Conservation (phyloP, 345 rosid genomes). For the Chamaenerion angustifolium region DNA sequence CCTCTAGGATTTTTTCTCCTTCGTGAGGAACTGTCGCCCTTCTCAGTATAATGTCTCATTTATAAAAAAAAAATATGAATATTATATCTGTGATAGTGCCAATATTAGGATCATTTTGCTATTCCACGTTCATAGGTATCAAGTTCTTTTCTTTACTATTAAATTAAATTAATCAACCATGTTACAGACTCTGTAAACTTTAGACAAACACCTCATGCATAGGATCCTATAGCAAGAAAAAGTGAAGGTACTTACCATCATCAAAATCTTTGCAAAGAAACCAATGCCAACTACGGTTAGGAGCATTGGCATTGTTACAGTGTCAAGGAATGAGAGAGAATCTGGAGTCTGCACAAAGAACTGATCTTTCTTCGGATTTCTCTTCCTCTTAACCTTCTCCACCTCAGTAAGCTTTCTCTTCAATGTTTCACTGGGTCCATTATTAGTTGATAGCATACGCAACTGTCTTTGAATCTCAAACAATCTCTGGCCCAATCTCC, state of each 20-base stretch:
- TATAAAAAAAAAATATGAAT: too few relatives aligned
- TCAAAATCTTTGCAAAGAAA: constrained; percentile 60
- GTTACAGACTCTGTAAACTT: too few relatives aligned
- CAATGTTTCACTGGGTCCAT: constrained; percentile 46
- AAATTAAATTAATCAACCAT: too few relatives aligned
- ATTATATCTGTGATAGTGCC: too few relatives aligned
- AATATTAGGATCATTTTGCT: too few relatives aligned
- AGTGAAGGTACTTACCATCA: constrained; percentile 40
- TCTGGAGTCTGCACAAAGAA: constrained; percentile 76
- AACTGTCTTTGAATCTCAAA: constrained; percentile 23
- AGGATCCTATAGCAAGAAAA: too few relatives aligned
- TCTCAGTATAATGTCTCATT: too few relatives aligned
- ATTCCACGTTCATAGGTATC: too few relatives aligned
- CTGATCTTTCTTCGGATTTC: constrained; percentile 29
- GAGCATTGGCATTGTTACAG: constrained; percentile 65
- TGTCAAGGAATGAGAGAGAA: constrained; percentile 49
- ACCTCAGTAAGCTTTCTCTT: constrained; percentile 39
- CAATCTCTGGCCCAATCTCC: constrained; percentile 20
- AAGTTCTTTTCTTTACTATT: too few relatives aligned
- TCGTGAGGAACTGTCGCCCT: too few relatives aligned
- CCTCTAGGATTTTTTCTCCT: too few relatives aligned
- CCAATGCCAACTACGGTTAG: constrained; percentile 57
- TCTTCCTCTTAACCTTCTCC: constrained; percentile 36
- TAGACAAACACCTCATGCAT: too few relatives aligned
- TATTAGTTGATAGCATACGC: constrained; percentile 18